Base-by-base conservation (phyloP, 768 basidiomycete species). In the Kwoniella heveanensis region DNA sequence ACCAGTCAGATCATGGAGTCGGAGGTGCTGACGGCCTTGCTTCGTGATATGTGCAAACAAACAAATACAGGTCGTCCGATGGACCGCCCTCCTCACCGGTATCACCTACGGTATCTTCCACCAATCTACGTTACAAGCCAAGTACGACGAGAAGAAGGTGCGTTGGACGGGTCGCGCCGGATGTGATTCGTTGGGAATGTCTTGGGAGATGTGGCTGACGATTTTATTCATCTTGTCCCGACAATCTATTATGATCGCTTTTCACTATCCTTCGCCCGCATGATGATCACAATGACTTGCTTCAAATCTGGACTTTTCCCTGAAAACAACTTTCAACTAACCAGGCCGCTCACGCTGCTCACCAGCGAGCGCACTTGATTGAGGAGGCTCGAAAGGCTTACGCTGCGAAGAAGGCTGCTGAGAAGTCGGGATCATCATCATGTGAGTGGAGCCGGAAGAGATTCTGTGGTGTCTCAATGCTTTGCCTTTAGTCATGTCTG, bases 21-120 rank as follows among this genome's bases (percentile, higher is more conserved):
- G n/a, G n/a, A n/a, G n/a, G n/a, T n/a, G n/a, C n/a, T n/a, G n/a
- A n/a, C n/a, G n/a, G n/a, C n/a, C n/a, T n/a, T n/a, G n/a, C n/a
- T 17, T 44, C 39, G 39, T 10, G 10, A 9, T 44, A 10, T 19
- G 39, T 19, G 17, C 17, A 4, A 10, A 44, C 15, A 4, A 10
- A 44, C 15, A 30, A 2, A 10, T 25, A 39, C 80, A 94, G 95
- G 95, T 95, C 80, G 89, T 89, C 75, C 90, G 95, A 77, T 98
- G 95, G 82, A 88, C 92, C 21, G 92, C 94, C 54, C 86, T 99
- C 71, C 82, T 88, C 68, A 84, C 87, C 47, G 95, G 95, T 77
- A 85, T 95, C 70, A 81, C 87, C 78, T 98, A 97, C 80, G 95
- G 95, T 78, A 88, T 94, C 80, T 87, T 87, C 76, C 94, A 97